Base-by-base conservation (phyloP, 2,329 filamentous ascomycete genomes). In the Claviceps purpurea region DNA sequence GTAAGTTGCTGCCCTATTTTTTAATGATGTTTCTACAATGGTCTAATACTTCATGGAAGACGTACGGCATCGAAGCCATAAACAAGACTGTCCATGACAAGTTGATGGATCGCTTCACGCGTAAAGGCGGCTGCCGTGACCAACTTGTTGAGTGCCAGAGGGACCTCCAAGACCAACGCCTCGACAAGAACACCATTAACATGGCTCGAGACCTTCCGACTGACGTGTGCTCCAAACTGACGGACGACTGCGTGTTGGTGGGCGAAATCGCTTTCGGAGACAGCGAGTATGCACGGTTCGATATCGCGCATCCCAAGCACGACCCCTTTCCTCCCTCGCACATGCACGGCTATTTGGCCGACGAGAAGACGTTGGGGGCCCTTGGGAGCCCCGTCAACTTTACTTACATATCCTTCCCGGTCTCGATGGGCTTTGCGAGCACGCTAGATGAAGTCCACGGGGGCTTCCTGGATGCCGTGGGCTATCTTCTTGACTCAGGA, bases 241-340 rank as follows among this genome's bases (percentile, higher is more conserved):
- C 73, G 22, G 76, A 77, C 55, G 67, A 65, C 42, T 66, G 74
- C 57, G 73, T 70, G 8, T 76, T 76, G 55, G 66, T 77, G 24
- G 77, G 83, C 6, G 71, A 81, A 56, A 62, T 64, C 0, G 71
- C 75, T 1, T 85, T 82, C 67, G 75, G 74, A 59, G 62, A 64
- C 18, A 75, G 72, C 58, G 72, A 73, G 20, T 70, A 73, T 42
- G 78, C 77, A 38, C 70, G 73, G 47, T 82, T 83, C 58, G 81
- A 84, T 57, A 81, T 85, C 52, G 71, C 79, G 4, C 76, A 81
- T 56, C 70, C 73, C 13, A 55, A 61, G 18, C 63, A 65, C 3
- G 77, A 86, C 60, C 78, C 84, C 0, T 85, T 84, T 56, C 84
- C 85, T 2, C 74, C 77, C 1, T 69, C 66, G n/a, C 79, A 80